Evolutionary conservation across 345 rosid genomes (phyloP).

Genomic region (Rubroshorea leprosula): DNA sequence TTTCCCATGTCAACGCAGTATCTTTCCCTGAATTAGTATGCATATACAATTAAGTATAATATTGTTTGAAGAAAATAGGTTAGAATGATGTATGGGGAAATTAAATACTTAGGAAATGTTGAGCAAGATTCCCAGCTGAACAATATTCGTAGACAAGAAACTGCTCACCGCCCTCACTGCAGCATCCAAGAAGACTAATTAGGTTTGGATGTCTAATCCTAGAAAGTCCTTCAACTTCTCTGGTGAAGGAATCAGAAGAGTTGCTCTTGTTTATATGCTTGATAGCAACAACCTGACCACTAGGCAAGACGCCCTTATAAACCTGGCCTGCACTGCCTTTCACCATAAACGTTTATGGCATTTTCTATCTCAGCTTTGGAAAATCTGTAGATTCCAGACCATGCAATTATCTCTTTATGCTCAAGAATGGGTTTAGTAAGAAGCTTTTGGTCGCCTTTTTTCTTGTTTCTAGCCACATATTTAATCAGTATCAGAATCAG

Average conservation of each 20-base stretch:
- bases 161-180: constrained; percentile 44
- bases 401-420: constrained; percentile 19
- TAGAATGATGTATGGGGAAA: not conserved
- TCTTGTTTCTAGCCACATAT: constrained; percentile 18
- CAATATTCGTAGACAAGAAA: constrained; percentile 64
- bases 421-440: too few species aligned
- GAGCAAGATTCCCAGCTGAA: constrained; percentile 48
- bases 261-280: constrained; percentile 41
- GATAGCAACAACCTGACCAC: constrained; percentile 55
- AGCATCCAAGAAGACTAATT: constrained; percentile 53
- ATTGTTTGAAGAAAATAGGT: not conserved
- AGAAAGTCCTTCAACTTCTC: constrained; percentile 59
- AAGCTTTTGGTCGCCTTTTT: constrained; percentile 5
- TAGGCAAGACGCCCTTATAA: constrained; percentile 52
- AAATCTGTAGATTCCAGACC: constrained; percentile 49
- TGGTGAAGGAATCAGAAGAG: constrained; percentile 35
- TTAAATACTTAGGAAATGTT: constrained; percentile 44
- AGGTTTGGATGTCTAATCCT: constrained; percentile 57
- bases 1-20: constrained; percentile 41
- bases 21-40: constrained; percentile 38
- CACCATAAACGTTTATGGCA: constrained; percentile 34
- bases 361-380: constrained; percentile 53
- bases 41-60: not conserved
- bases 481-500: constrained; percentile 32
- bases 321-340: constrained; percentile 56